Base-by-base conservation (phyloP, 1,139 yeast genomes). In the Nakaseomyces delphensis region DNA sequence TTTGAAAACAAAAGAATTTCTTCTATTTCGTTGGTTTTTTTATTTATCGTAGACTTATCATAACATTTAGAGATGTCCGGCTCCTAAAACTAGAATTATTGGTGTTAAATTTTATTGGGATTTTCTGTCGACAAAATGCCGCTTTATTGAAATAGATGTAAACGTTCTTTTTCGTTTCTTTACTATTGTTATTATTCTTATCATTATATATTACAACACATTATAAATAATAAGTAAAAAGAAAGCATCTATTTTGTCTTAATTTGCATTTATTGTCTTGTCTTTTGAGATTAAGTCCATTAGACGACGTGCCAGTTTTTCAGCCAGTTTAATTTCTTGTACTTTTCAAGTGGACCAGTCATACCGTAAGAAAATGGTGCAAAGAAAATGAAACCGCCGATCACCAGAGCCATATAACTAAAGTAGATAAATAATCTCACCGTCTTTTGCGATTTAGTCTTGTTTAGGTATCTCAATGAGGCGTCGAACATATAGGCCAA, bases 281-380 rank as follows among this genome's bases (percentile, higher is more conserved):
- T 21, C 10, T 21, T 21, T 21, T 21, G 24, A 10, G 10, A 21
- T 21, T 21, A 25, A 25, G 9, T 25, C n/a, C 13, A 25, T 33
- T 33, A 33, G 16, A 21, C 27, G 27, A 79, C 72, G 56, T 74
- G 73, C 98, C 98, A 91, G 5, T 85, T 67, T 31, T 71, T 64
- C 54, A 91, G 71, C 74, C 91, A 74, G 62, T 83, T 79, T 67
- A 91, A 72, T 66, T 86, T 77, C 42, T 67, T 65, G 71, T 73
- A 91, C 48, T 85, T 68, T 25, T 66, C 62, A 46, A 77, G 74
- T 45, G 86, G 82, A 39, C 96, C 96, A 44, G 72, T 80, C 93
- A 93, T 80, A 59, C 99, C 99, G 59, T 84, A 83, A 2, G 95
- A 76, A 43, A 91, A 68, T 56, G 84, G 83, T 52, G 86, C 71